Evolutionary conservation across 139 green algal species (phyloP).

Genomic region (Coccomyxa sp.): DNA sequence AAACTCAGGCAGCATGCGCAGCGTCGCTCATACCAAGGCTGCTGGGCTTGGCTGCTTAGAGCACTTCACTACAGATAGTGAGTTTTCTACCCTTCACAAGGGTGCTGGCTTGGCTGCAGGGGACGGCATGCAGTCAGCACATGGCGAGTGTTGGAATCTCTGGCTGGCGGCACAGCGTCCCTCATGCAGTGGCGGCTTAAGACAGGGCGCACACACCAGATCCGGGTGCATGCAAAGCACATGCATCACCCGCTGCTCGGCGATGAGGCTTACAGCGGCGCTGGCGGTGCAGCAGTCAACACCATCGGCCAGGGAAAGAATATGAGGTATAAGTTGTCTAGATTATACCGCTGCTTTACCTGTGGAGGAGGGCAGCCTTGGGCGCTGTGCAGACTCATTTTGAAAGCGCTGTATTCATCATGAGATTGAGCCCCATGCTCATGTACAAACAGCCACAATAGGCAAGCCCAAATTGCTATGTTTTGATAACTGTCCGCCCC

Average conservation of each 20-base stretch:
- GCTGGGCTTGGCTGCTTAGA: neutral
- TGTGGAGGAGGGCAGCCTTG: neutral
- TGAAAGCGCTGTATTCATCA: neutral
- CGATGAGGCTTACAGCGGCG: conserved; percentile 84
- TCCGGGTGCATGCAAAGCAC: conserved; percentile 84
- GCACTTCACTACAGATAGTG: neutral
- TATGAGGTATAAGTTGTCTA: neutral
- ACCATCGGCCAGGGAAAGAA: conserved; percentile 7
- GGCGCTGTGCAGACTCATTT: neutral
- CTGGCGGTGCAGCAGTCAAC: neutral
- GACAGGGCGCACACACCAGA: conserved; percentile 96
- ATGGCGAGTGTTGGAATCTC: conserved; percentile 64
- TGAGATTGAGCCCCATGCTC: neutral
- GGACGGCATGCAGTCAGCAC: conserved; percentile 67
- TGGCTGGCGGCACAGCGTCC: conserved; percentile 67
- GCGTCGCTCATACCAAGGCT: no score
- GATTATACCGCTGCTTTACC: neutral
- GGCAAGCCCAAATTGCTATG: neutral
- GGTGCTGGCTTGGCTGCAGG: neutral
- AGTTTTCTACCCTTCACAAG: neutral
- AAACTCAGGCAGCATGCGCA: no score
- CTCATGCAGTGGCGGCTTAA: conserved; percentile 90
- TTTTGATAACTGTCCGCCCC: neutral
- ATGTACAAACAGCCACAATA: neutral
- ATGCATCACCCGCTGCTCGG: conserved; percentile 82